Evolutionary conservation across 768 basidiomycete genomes (phyloP).

Genomic region (Cystofilobasidium ferigula): DNA sequence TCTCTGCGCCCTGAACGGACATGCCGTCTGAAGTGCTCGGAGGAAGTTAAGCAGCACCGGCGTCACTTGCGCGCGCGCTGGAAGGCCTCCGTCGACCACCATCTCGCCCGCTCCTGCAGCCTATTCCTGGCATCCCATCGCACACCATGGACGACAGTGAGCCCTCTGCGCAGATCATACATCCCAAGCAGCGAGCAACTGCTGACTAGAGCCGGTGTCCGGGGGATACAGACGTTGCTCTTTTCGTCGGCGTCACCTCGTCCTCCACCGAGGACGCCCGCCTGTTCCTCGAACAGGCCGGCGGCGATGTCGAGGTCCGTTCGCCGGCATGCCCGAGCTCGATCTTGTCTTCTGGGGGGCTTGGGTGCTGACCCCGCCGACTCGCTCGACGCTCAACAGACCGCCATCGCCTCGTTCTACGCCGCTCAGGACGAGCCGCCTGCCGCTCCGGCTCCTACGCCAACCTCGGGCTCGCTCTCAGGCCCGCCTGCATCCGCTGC

Average conservation of each 20-base stretch:
- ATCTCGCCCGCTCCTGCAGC: too few species aligned
- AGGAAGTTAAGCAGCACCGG: too few species aligned
- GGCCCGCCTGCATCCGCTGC: neutral
- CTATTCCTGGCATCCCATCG: too few species aligned
- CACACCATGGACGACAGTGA: constrained; percentile 14
- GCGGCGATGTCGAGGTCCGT: constrained; percentile 15
- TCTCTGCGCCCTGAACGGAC: too few species aligned
- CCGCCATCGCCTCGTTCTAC: constrained; percentile 20
- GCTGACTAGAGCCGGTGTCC: neutral
- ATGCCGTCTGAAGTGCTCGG: too few species aligned
- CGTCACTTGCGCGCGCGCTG: too few species aligned
- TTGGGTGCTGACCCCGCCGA: too few species aligned
- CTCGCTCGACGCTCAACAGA: neutral
- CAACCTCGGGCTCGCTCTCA: neutral
- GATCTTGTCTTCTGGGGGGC: too few species aligned
- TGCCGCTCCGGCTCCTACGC: neutral
- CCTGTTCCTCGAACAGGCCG: constrained; percentile 14
- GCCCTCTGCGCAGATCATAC: neutral
- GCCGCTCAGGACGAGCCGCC: constrained; percentile 10
- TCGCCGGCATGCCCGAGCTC: too few species aligned
- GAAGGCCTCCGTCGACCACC: too few species aligned
- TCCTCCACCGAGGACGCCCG: constrained; percentile 14
- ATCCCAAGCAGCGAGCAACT: neutral
- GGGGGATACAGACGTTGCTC: constrained; percentile 15
- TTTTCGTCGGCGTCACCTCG: constrained; percentile 21